A percentile compares a stretch with the other conserved stretches of the same genome.
Conservation (phyloP, 305 asterid species). For the Solanum hybrid region DNA sequence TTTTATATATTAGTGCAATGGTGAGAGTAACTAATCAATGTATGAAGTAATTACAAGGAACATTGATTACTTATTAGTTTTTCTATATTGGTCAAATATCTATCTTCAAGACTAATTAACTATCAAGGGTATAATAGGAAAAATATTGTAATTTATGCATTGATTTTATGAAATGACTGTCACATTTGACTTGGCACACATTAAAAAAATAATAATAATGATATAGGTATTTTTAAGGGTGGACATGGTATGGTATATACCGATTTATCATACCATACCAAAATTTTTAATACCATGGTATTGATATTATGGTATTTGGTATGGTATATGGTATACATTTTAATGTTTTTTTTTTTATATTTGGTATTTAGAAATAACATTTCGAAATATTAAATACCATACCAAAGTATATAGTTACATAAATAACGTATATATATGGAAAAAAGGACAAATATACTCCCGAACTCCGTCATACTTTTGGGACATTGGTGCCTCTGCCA, state of each 20-base stretch:
- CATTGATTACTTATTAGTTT: background rate
- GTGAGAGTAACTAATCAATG: background rate
- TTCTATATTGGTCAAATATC: background rate
- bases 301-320: background rate
- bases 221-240: background rate
- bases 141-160: no score
- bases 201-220: background rate
- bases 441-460: no score
- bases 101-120: background rate
- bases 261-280: background rate
- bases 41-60: background rate
- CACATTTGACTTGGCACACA: background rate
- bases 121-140: no score
- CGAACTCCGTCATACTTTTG: no score
- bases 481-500: no score
- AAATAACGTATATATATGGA: no score
- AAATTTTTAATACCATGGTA: no score
- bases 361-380: background rate
- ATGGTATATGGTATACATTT: background rate
- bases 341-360: no score
- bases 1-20: background rate
- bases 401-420: no score
- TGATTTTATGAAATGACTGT: background rate
- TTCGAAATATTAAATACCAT: background rate
- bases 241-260: background rate